Base-by-base conservation (phyloP, 306 rosid species). In the Cyamopsis tetragonoloba region DNA sequence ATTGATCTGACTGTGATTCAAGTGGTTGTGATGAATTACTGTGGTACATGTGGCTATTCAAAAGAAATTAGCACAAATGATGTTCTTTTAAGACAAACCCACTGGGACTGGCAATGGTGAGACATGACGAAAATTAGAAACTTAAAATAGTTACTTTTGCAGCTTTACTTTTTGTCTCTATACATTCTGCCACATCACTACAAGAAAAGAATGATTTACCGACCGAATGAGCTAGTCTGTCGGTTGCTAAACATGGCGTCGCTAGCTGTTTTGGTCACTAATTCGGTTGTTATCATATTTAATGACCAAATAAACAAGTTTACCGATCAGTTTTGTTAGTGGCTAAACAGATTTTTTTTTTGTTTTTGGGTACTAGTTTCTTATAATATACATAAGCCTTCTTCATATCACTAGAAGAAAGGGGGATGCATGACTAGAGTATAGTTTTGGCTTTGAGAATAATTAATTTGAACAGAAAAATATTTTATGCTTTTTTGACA, bases 21-120 rank as follows among this genome's bases (percentile, higher is more conserved):
- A 23, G 37, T 30, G n/a, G n/a, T n/a, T n/a, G n/a, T n/a, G n/a
- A n/a, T n/a, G n/a, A n/a, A n/a, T n/a, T n/a, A n/a, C n/a, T n/a
- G n/a, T n/a, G n/a, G n/a, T n/a, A n/a, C n/a, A 34, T 17, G 55
- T 26, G 23, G 41, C 62, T 51, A 31, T 28, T 24, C 54, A 61
- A 22, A n/a, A n/a, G n/a, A n/a, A n/a, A 48, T 42, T 61, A 54
- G 35, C 50, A 9, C 15, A 48, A n/a, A n/a, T 28, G 8, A 54
- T 27, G 14, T 27, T 12, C 37, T 26, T 10, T 5, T 53, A 23
- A 26, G 37, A 6, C n/a, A n/a, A n/a, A n/a, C n/a, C n/a, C n/a
- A n/a, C n/a, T n/a, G n/a, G n/a, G n/a, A n/a, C n/a, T n/a, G 58
- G 46, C 18, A 47, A 14, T 37, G 62, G 17, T 72, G 32, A 60